Evolutionary conservation across 2,329 filamentous ascomycete genomes (phyloP).

Genomic region (Zasmidium citrigriseum): DNA sequence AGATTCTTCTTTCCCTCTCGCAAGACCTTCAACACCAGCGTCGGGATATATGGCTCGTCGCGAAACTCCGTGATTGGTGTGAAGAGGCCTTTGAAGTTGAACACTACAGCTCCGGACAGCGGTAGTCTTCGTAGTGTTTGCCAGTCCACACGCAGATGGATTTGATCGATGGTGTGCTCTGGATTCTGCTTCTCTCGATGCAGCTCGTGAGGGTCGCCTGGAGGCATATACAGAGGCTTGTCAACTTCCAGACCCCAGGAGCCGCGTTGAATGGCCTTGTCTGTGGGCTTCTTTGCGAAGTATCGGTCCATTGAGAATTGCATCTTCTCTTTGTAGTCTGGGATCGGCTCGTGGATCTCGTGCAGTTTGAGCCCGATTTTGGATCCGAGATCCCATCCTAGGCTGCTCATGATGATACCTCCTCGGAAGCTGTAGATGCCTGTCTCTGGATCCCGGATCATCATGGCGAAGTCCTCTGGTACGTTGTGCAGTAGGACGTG

Average conservation of each 20-base stretch:
- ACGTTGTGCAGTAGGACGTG: conserved; percentile 73
- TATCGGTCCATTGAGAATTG: conserved; percentile 85
- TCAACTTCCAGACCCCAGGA: conserved; percentile 82
- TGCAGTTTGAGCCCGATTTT: conserved; percentile 73
- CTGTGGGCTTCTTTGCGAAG: conserved; percentile 74
- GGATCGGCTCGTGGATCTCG: conserved; percentile 72
- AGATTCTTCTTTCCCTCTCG: conserved; percentile 68
- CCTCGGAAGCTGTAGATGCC: conserved; percentile 75
- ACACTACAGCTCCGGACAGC: conserved; percentile 72
- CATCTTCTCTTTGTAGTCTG: conserved; percentile 87
- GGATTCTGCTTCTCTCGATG: conserved; percentile 61
- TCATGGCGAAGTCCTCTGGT: conserved; percentile 81
- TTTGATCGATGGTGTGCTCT: conserved; percentile 57
- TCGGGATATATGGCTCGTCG: conserved; percentile 72
- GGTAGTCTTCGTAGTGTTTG: conserved; percentile 80
- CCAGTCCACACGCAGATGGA: conserved; percentile 80
- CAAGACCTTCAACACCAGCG: conserved; percentile 67
- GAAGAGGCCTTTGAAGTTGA: conserved; percentile 88
- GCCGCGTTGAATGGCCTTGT: conserved; percentile 77
- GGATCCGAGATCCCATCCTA: conserved; percentile 75
- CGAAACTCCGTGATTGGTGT: conserved; percentile 70
- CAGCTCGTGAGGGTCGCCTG: conserved; percentile 64
- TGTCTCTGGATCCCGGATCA: conserved; percentile 68
- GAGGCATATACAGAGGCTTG: conserved; percentile 72
- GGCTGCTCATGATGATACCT: conserved; percentile 73